Evolutionary conservation across 345 rosid species (phyloP), one percentile per base, ranked within the genome.

Genomic region (Alliaria petiolata): DNA sequence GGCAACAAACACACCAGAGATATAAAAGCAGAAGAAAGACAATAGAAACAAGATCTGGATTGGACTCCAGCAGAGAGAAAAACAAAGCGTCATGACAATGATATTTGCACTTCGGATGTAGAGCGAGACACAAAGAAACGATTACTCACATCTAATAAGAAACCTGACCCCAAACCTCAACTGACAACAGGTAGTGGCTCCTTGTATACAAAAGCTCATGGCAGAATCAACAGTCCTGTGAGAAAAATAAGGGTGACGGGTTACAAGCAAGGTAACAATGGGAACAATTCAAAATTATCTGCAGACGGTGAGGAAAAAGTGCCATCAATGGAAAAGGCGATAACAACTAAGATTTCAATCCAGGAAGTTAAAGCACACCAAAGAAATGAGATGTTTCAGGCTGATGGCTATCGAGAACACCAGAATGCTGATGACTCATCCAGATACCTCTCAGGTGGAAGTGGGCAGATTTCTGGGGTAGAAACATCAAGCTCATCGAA

Each of bases 401-500:
- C 68, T 45, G 79, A 79, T 73, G 71, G 59, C 50, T n/a, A 45
- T 46, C 80, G 63, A 74, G 84, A 72, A 43, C 74, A 49, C 55
- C 65, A 36, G 61, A 71, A 77, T 69, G 55, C 44, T 25, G 79
- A 49, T 30, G 82, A 71, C 62, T 60, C 79, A 65, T 31, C 14
- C 69, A 49, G 77, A 80, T 62, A 69, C 77, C 44, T 68, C 44
- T 20, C 73, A 52, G 52, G 79, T 70, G 85, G 79, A 76, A 58
- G 63, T 64, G 76, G 75, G 62, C 85, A 80, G 42, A 69, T 84
- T 67, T 74, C 81, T 19, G 65, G 53, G 67, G 69, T 85, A 36
- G 82, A 85, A 44, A 76, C 76, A 46, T 87, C 90, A 79, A 87
- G 87, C 83, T 84, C 87, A 47, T 84, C 89, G 44, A 88, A 83